Conservation (phyloP, 148 eudicot genomes). For the Chenopodium berlandieri region DNA sequence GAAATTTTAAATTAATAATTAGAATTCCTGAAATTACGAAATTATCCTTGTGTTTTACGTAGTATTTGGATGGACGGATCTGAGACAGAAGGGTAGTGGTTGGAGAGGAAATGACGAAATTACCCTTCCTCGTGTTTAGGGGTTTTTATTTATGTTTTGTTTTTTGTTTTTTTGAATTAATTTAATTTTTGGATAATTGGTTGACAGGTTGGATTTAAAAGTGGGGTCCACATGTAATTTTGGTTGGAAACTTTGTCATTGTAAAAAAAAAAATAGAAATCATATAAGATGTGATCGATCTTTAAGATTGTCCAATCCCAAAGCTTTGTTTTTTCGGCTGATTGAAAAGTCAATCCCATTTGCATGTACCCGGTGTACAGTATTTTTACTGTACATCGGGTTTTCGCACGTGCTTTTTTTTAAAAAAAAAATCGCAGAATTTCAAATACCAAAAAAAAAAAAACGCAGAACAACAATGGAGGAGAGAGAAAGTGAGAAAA, state of each 20-base stretch:
- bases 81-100: background rate
- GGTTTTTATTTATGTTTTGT: too few relatives aligned
- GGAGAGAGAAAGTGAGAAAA: too few relatives aligned
- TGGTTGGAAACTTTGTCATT: constrained; percentile 1
- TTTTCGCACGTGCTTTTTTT: too few relatives aligned
- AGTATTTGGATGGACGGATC: background rate
- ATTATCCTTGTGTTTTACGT: background rate
- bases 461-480: too few relatives aligned
- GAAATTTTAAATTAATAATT: too few relatives aligned
- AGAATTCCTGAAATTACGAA: background rate
- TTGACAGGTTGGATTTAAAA: constrained; percentile 24
- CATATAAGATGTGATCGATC: constrained; percentile 8
- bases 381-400: too few relatives aligned
- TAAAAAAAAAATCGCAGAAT: too few relatives aligned
- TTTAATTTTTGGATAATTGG: constrained; percentile 20
- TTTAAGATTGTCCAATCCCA: constrained; percentile 10
- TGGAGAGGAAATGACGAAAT: background rate
- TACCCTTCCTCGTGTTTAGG: constrained; percentile 5
- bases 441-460: too few relatives aligned
- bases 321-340: constrained; percentile 4
- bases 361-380: too few relatives aligned
- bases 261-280: background rate
- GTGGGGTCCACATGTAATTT: constrained; percentile 21
- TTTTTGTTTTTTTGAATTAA: background rate
- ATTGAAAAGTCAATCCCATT: background rate